Conservation (phyloP, 2,329 filamentous ascomycete species). For the Fusarium sp. region DNA sequence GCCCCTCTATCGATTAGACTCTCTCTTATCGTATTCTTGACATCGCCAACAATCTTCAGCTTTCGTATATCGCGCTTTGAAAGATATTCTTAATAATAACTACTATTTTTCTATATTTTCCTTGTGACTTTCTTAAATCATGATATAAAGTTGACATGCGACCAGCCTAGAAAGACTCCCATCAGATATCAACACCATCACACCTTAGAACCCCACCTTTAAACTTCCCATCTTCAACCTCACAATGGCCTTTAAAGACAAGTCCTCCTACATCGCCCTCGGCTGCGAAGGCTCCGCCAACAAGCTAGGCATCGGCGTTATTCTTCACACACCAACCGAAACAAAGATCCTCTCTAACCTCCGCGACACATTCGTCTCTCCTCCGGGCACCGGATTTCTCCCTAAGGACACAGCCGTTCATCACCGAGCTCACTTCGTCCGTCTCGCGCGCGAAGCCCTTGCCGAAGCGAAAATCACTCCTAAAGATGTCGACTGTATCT, state of each 20-base stretch:
- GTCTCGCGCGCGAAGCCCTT: slow-evolving; percentile 83
- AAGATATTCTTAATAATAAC: neutral
- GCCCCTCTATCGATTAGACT: slow-evolving; percentile 32
- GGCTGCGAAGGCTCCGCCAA: slow-evolving; percentile 93
- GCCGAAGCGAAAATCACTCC: slow-evolving; percentile 71
- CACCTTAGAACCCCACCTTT: slow-evolving; percentile 22
- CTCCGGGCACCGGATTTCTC: slow-evolving; percentile 92
- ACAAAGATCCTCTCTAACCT: slow-evolving; percentile 87
- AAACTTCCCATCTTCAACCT: slow-evolving; percentile 14
- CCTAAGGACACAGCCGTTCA: slow-evolving; percentile 96
- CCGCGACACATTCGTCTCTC: slow-evolving; percentile 91
- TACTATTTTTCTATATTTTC: fast-evolving
- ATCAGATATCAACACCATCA: slow-evolving; percentile 11
- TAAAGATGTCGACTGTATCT: slow-evolving; percentile 86
- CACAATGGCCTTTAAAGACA: slow-evolving; percentile 44
- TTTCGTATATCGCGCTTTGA: neutral
- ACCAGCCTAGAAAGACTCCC: neutral
- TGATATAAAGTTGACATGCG: neutral
- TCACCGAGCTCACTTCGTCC: slow-evolving; percentile 86
- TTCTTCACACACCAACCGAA: slow-evolving; percentile 74
- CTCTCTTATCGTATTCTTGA: slow-evolving; percentile 22
- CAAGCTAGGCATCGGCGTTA: slow-evolving; percentile 94
- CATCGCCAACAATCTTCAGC: neutral
- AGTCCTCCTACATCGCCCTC: slow-evolving; percentile 63
- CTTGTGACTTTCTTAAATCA: neutral